Evolutionary conservation across 306 rosid species (phyloP), one percentile per base, ranked within the genome.

Genomic region (Castanea crenata): DNA sequence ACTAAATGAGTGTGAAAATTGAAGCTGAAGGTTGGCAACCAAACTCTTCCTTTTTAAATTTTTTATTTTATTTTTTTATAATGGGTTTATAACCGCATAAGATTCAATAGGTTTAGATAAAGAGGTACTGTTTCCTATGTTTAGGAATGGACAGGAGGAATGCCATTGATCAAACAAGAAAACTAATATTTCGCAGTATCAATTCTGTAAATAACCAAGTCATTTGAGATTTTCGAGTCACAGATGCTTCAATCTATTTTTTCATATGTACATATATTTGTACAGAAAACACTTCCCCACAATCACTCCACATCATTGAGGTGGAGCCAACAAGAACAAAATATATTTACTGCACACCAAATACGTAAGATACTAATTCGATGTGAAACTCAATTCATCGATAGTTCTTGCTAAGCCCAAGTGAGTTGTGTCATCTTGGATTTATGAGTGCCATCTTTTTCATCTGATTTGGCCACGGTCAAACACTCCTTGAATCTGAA

Each of bases 401-500:
- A 76, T 85, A 71, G 91, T 77, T 62, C 83, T 71, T 70, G 85
- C 63, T 62, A 87, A 78, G 58, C 69, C 81, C 44, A 70, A 82
- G 69, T 86, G 81, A 3, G 78, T 77, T 34, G 81, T 73, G 18
- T 82, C 88, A n/a, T 81, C 73, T 78, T 85, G 55, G 80, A 78
- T 69, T 85, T 75, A 74, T 82, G 68, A 13, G 70, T 78, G 71
- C 78, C 79, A 34, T 83, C 90, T 78, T 79, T 86, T 78, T n/a
- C 82, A 57, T 78, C 76, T 54, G 69, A 71, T 85, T 82, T 90
- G 57, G 80, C 74, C 14, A 75, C 75, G 73, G 73, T 82, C 76
- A 70, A 67, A 77, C 93, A 90, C 54, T 83, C 93, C 89, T 80
- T 84, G 82, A 87, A 90, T 84, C 95, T 87, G 88, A 92, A 90